Percentiles rank a stretch among this genome's conserved stretches.
Conservation (phyloP, 108 stramenopile species). For the Cyclotella choctawhatcheeana region DNA sequence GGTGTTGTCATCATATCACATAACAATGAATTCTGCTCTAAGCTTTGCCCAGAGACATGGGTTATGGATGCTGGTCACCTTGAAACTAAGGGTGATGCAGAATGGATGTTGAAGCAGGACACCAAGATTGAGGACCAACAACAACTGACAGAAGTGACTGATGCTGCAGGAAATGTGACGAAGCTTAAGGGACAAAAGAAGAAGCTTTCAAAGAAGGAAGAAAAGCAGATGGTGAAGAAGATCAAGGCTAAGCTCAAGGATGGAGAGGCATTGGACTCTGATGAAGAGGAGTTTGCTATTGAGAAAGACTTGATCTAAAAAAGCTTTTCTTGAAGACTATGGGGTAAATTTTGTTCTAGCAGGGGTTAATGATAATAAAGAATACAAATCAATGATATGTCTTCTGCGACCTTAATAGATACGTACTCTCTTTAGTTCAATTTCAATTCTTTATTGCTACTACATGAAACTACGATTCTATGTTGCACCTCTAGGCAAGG, state of each 20-base stretch:
- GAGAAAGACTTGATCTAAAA: conserved; percentile 93
- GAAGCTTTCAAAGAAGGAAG: conserved; percentile 98
- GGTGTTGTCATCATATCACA: conserved; percentile 99
- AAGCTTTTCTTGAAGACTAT: background rate
- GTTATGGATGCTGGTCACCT: conserved; percentile 97
- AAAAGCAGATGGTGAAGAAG: conserved; percentile 95
- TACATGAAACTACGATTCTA: no score
- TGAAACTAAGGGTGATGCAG: conserved; percentile 98
- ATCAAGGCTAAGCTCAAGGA: conserved; percentile 96
- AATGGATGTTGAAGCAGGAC: conserved; percentile 97
- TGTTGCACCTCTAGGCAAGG: no score
- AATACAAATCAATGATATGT: background rate
- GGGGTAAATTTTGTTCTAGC: conserved; percentile 16
- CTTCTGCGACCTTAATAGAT: no score
- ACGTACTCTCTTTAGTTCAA: no score
- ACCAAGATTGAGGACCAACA: conserved; percentile 93
- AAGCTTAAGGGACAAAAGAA: conserved; percentile 95
- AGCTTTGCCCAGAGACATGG: conserved; percentile 98
- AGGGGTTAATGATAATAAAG: conserved; percentile 2
- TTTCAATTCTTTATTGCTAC: no score
- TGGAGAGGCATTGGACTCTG: conserved; percentile 87
- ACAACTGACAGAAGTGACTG: conserved; percentile 94
- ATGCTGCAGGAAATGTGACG: conserved; percentile 97
- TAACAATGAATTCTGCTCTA: conserved; percentile 98
- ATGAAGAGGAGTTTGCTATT: conserved; percentile 96